phyloP scores from a whole-genome alignment of 2,329 filamentous ascomycete genomes.

The Aspergillus ochraceus region DNA sequence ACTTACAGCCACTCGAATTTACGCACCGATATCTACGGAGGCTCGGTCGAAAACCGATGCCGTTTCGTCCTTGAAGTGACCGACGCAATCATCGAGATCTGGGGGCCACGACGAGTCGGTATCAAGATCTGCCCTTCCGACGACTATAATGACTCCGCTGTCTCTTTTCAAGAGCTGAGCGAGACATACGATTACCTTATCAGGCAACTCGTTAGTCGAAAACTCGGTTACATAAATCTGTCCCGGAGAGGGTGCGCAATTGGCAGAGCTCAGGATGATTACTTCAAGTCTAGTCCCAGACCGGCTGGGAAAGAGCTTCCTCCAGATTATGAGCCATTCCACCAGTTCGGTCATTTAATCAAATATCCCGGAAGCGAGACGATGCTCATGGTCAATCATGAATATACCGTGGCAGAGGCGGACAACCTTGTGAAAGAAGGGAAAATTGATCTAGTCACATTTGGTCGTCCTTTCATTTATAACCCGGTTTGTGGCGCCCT shows the following conservation, averaged over 20 bases:
- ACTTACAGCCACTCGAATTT: neutral
- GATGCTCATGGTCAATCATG: too few relatives aligned
- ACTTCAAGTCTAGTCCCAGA: neutral
- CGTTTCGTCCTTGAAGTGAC: conserved; percentile 33
- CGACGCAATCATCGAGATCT: conserved; percentile 26
- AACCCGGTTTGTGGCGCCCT: too few relatives aligned
- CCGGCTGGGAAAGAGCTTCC: too few relatives aligned
- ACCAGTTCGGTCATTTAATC: too few relatives aligned
- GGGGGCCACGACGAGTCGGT: conserved; percentile 19
- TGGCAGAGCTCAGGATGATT: conserved; percentile 1
- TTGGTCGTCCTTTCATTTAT: too few relatives aligned
- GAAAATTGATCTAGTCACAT: too few relatives aligned
- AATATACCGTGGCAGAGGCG: too few relatives aligned
- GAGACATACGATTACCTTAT: too few relatives aligned
- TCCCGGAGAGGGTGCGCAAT: conserved; percentile 12
- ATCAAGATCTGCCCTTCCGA: conserved; percentile 32
- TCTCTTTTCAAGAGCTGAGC: conserved; percentile 8
- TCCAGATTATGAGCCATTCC: too few relatives aligned
- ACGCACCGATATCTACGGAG: conserved; percentile 31
- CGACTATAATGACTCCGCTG: conserved; percentile 20
- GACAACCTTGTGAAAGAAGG: too few relatives aligned
- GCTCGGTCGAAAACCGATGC: conserved; percentile 30
- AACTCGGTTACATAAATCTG: conserved; percentile 14
- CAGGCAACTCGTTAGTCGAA: neutral
- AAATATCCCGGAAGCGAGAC: too few relatives aligned